Conservation (phyloP, 345 rosid genomes). For the Sonneratia alba region DNA sequence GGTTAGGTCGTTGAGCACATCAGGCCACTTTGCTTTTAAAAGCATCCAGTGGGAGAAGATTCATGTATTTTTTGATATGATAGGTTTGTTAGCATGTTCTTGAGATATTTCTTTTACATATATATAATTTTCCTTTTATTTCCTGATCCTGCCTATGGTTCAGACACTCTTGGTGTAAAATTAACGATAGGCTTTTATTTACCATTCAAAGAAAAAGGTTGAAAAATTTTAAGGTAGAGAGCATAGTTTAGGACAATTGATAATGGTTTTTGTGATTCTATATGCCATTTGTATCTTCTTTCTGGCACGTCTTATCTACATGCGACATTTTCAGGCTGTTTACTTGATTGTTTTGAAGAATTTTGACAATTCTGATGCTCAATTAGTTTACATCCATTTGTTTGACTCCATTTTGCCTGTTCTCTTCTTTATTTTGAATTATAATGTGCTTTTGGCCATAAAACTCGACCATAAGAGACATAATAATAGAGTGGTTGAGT, state of each 20-base stretch:
- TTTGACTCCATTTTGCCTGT: background rate
- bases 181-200: background rate
- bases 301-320: background rate
- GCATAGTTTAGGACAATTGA: background rate
- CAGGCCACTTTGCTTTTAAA: background rate
- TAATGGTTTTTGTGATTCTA: background rate
- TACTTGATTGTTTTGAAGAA: background rate
- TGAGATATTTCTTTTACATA: background rate
- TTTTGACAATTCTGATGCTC: background rate
- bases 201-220: background rate
- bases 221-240: background rate
- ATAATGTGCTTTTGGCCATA: background rate
- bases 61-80: background rate
- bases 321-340: background rate
- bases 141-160: background rate
- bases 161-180: background rate
- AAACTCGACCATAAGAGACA: background rate
- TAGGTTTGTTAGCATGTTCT: background rate
- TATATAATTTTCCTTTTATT: background rate
- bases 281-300: background rate
- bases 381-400: too few relatives aligned
- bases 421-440: background rate
- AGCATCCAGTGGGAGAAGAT: background rate
- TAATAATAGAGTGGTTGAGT: background rate
- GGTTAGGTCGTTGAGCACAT: background rate